A percentile compares a stretch with the other conserved stretches of the same genome.
Evolutionary conservation across 129 eudicot genomes (phyloP).

Genomic region (Lactuca saligna): DNA sequence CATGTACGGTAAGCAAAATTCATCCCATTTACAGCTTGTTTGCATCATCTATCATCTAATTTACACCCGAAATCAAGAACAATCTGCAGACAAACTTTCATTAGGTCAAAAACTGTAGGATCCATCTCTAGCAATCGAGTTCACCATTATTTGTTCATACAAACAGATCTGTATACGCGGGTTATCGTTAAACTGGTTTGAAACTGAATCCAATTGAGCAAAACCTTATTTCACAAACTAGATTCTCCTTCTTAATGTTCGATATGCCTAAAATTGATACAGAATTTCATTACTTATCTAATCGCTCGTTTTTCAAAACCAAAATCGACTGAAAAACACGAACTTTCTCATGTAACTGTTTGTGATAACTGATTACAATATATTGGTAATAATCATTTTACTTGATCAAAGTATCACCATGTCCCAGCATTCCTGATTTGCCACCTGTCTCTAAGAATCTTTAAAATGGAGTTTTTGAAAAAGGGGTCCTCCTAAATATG

Average conservation of each 20-base stretch:
- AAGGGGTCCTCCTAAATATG: conserved; percentile 52
- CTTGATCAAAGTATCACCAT: neutral
- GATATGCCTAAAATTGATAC: neutral
- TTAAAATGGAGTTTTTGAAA: conserved; percentile 42
- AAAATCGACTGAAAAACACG: neutral
- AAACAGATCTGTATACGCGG: too few species aligned
- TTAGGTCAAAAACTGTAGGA: too few species aligned
- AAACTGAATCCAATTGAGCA: too few species aligned
- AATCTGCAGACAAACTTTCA: too few species aligned
- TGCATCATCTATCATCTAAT: neutral
- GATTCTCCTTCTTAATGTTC: neutral
- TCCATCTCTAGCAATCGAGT: too few species aligned
- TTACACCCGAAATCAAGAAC: too few species aligned
- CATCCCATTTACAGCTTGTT: neutral
- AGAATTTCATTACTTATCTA: neutral
- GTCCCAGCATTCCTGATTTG: neutral
- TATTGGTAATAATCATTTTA: neutral
- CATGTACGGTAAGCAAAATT: neutral
- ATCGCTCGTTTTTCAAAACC: neutral
- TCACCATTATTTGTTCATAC: neutral
- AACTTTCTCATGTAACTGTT: neutral
- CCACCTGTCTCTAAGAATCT: neutral
- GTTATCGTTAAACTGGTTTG: too few species aligned
- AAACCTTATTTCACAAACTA: neutral
- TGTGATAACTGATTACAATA: neutral